phyloP scores from a whole-genome alignment of 2,329 filamentous ascomycete genomes.

The Penicillium sumatraense region DNA sequence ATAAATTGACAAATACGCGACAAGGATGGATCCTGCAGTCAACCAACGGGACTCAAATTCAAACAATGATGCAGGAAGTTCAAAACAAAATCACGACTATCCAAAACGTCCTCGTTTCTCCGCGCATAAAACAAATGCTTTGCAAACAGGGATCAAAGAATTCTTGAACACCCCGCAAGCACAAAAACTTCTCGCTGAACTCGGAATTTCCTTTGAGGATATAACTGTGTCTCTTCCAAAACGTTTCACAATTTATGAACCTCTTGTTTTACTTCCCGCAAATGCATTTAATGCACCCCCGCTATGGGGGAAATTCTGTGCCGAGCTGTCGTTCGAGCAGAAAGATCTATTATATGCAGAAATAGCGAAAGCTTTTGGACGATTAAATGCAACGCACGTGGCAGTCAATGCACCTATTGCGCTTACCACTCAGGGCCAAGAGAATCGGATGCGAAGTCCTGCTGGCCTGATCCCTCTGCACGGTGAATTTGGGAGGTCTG shows the following conservation, averaged over 20 bases:
- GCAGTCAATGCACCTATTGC: slow-evolving; percentile 64
- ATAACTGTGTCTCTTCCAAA: slow-evolving; percentile 39
- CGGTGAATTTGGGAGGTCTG: slow-evolving; percentile 70
- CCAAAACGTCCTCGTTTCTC: slow-evolving; percentile 15
- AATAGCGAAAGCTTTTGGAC: slow-evolving; percentile 47
- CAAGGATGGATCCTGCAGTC: neutral
- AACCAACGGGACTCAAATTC: neutral
- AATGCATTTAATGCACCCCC: slow-evolving; percentile 47
- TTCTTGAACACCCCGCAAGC: slow-evolving; percentile 33
- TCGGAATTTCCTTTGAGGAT: slow-evolving; percentile 19
- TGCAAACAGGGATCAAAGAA: slow-evolving; percentile 36
- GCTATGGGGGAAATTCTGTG: slow-evolving; percentile 35
- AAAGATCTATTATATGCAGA: slow-evolving; percentile 45
- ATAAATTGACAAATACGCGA: neutral
- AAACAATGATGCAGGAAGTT: neutral
- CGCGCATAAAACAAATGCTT: slow-evolving; percentile 27
- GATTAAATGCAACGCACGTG: slow-evolving; percentile 56
- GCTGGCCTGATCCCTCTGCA: slow-evolving; percentile 70
- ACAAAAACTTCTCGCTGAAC: slow-evolving; percentile 15
- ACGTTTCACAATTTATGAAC: slow-evolving; percentile 60
- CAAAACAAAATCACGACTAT: neutral
- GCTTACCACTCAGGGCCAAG: slow-evolving; percentile 37
- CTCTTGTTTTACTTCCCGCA: slow-evolving; percentile 61
- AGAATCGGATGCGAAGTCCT: slow-evolving; percentile 77
- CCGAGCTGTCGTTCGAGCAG: slow-evolving; percentile 29